phyloP scores from a whole-genome alignment of 73 alveolate genomes.

The Stentor roeselii region DNA sequence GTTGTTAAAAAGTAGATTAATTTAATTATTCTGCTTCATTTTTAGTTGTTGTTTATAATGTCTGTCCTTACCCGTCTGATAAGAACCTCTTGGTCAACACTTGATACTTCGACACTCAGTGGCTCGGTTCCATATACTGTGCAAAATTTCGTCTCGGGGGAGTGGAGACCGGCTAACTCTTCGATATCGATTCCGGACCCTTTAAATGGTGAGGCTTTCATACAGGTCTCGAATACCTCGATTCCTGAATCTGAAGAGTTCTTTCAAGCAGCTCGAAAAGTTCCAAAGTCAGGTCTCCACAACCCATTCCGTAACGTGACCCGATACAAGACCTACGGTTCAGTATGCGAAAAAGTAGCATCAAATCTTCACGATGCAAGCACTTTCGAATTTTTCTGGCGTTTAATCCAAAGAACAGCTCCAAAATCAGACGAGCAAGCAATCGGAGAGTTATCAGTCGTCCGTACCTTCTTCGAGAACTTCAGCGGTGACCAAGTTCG shows the following conservation, averaged over 20 bases:
- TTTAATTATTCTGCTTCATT: too few relatives aligned
- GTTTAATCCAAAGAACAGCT: constrained; percentile 66
- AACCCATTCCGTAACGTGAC: constrained; percentile 88
- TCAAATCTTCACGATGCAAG: constrained; percentile 57
- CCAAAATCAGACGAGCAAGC: constrained; percentile 77
- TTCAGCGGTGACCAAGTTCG: constrained; percentile 89
- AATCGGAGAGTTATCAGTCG: constrained; percentile 53
- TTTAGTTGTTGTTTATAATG: too few relatives aligned
- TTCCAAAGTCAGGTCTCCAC: constrained; percentile 84
- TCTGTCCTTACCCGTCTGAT: neutral
- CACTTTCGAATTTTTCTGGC: constrained; percentile 67
- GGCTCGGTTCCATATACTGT: neutral
- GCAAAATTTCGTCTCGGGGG: constrained; percentile 51
- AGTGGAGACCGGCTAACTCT: constrained; percentile 53
- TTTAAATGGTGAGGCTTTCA: constrained; percentile 65
- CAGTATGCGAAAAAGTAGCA: constrained; percentile 71
- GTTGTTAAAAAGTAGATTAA: too few relatives aligned
- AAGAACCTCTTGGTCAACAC: constrained; percentile 9
- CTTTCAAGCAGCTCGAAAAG: constrained; percentile 37
- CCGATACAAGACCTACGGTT: constrained; percentile 83
- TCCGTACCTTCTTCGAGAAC: constrained; percentile 76
- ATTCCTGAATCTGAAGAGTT: constrained; percentile 48
- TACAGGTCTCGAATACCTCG: constrained; percentile 50
- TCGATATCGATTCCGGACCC: constrained; percentile 69
- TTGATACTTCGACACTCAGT: constrained; percentile 11